A percentile compares a stretch with the other conserved stretches of the same genome.
Evolutionary conservation across 768 basidiomycete species (phyloP).

Genomic region (Suillus hirtellus): DNA sequence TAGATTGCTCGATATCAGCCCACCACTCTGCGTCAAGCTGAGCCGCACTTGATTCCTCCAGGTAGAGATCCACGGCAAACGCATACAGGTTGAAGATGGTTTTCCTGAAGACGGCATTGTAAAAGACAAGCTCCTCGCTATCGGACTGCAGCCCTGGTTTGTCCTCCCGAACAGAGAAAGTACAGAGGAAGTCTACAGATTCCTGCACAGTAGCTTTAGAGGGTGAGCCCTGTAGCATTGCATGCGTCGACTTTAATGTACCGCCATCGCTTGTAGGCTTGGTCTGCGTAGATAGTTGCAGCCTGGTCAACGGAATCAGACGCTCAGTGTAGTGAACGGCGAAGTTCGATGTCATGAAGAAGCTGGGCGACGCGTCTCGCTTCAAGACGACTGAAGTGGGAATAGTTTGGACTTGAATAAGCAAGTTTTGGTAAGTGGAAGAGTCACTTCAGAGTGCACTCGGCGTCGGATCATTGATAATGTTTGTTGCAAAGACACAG

Average conservation of each 20-base stretch:
- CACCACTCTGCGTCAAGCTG: constrained; percentile 88
- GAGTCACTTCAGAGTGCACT: neutral
- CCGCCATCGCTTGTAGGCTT: constrained; percentile 15
- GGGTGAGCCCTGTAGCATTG: constrained; percentile 24
- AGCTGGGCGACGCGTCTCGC: neutral
- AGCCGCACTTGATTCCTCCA: constrained; percentile 66
- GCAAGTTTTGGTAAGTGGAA: neutral
- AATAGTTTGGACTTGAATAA: neutral
- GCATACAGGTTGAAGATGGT: constrained; percentile 61
- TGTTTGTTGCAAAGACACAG: neutral
- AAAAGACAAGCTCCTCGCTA: constrained; percentile 11
- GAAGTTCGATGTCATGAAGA: constrained; percentile 21
- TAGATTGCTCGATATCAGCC: constrained; percentile 67
- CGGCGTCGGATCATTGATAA: neutral
- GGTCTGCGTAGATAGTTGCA: constrained; percentile 11
- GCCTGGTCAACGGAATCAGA: constrained; percentile 21
- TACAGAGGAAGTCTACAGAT: constrained; percentile 20
- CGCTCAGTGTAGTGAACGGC: constrained; percentile 30
- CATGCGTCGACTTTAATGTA: constrained; percentile 19
- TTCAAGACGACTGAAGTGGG: neutral
- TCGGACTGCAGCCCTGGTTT: constrained; percentile 3
- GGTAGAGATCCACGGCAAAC: constrained; percentile 60
- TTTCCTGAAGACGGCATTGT: constrained; percentile 45
- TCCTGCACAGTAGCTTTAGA: constrained; percentile 18
- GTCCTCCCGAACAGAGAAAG: constrained; percentile 3